A percentile compares a stretch with the other conserved stretches of the same genome.
These are phyloP conservation scores for Suillus brevipes DNA, from an alignment of 768 basidiomycete species.

Conservation along the genomic window DNA sequence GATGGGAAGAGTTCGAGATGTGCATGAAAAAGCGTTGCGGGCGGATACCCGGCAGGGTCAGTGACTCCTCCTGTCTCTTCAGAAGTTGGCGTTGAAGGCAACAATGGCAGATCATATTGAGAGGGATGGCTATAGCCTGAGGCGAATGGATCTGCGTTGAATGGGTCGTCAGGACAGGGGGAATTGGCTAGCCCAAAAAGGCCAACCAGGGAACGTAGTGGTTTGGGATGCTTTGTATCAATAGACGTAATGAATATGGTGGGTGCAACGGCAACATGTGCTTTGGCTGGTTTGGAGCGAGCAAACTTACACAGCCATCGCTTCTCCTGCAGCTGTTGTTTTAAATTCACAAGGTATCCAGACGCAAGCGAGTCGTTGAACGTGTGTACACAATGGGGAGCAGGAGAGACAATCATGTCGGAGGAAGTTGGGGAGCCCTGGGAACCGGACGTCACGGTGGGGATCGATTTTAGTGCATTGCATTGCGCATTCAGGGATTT, in stretches of 20 bases:
- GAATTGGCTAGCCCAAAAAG: not conserved
- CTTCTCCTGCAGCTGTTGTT: not conserved
- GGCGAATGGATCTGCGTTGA: not conserved
- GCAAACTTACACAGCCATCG: not conserved
- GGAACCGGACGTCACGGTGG: not conserved
- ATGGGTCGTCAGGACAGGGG: not conserved
- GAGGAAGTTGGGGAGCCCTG: not conserved
- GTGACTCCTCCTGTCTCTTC: not conserved
- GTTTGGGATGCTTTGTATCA: not conserved
- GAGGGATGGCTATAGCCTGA: not conserved
- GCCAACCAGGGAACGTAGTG: not conserved
- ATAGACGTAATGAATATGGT: not conserved
- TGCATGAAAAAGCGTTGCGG: not conserved
- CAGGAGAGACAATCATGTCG: conserved; percentile 1
- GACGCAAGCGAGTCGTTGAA: not conserved
- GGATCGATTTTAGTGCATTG: not conserved
- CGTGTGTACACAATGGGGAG: not conserved
- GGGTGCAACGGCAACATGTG: not conserved
- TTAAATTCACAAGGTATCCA: not conserved
- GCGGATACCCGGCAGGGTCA: not conserved
- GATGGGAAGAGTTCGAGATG: not conserved
- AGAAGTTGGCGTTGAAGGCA: not conserved
- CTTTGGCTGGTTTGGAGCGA: not conserved
- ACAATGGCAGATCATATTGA: not conserved
- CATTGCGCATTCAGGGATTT: not conserved